A percentile compares a stretch with the other conserved stretches of the same genome.
These are phyloP conservation scores for Thuidium tamariscinum DNA, from an alignment of 225 moss, liverwort and hornwort species.

Conservation along the genomic window DNA sequence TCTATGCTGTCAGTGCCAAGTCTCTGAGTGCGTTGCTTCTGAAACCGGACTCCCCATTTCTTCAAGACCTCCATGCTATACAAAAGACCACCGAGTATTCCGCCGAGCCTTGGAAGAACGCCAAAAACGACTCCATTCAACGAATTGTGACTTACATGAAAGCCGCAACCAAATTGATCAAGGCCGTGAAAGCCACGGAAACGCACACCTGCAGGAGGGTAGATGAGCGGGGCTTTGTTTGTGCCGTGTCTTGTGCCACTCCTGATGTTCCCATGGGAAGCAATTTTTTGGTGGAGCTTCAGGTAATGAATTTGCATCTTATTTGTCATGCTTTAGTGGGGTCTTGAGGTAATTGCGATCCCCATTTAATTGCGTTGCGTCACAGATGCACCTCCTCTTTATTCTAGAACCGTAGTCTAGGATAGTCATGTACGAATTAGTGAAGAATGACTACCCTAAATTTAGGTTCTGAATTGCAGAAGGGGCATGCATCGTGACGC, in stretches of 20 bases:
- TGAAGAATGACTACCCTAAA: neutral
- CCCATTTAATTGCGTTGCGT: neutral
- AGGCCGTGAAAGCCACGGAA: slow-evolving; percentile 64
- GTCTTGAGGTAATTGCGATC: neutral
- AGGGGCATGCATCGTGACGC: neutral
- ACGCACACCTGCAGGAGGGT: slow-evolving; percentile 49
- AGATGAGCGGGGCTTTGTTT: slow-evolving; percentile 56
- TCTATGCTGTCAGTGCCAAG: slow-evolving; percentile 59
- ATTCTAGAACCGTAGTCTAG: neutral
- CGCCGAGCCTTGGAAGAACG: slow-evolving; percentile 51
- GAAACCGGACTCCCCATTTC: slow-evolving; percentile 40
- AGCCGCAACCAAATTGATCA: slow-evolving; percentile 66
- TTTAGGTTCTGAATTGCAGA: neutral
- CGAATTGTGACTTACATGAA: slow-evolving; percentile 58
- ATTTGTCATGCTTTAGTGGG: neutral
- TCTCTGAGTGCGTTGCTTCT: slow-evolving; percentile 48
- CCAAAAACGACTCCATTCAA: slow-evolving; percentile 16
- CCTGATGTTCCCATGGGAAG: slow-evolving; percentile 76
- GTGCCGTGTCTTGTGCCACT: slow-evolving; percentile 39
- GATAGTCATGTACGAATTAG: neutral
- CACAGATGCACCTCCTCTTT: neutral
- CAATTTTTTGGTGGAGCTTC: slow-evolving; percentile 36
- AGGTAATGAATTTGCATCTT: neutral
- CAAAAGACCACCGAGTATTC: slow-evolving; percentile 61
- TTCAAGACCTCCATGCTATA: slow-evolving; percentile 21